Evolutionary conservation across 169 alveolate genomes (phyloP).

Genomic region (Perkinsus marinus): DNA sequence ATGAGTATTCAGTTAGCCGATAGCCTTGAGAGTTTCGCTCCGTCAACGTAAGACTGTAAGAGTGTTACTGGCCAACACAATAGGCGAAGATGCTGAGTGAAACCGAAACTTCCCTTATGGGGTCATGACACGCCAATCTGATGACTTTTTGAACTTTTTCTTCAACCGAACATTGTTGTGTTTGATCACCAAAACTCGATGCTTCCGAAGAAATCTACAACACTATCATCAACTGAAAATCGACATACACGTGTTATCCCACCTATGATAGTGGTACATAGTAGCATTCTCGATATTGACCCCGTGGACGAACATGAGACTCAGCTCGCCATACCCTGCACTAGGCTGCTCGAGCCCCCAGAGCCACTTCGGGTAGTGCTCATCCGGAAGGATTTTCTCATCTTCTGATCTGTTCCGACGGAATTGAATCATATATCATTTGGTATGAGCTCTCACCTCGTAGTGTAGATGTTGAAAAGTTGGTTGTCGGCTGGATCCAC

Average conservation of each 20-base stretch:
- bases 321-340: constrained; percentile 1
- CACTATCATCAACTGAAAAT: background rate
- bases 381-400: background rate
- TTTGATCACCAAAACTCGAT: background rate
- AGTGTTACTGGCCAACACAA: no score
- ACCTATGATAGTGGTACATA: background rate
- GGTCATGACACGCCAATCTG: background rate
- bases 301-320: constrained; percentile 3
- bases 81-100: background rate
- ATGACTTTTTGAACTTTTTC: background rate
- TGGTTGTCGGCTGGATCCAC: background rate
- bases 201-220: background rate
- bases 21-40: no score
- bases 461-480: background rate
- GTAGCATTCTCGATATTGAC: constrained; percentile 1
- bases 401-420: background rate
- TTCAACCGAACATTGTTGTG: background rate
- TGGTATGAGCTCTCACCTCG: background rate
- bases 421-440: no score
- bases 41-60: no score
- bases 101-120: background rate
- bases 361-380: constrained; percentile 3
- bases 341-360: background rate
- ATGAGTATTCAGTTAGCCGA: no score
- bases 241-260: background rate